Percentiles rank a stretch among this genome's conserved stretches.
Evolutionary conservation across 441 rosid species (phyloP).

Genomic region (Populus hybrid): DNA sequence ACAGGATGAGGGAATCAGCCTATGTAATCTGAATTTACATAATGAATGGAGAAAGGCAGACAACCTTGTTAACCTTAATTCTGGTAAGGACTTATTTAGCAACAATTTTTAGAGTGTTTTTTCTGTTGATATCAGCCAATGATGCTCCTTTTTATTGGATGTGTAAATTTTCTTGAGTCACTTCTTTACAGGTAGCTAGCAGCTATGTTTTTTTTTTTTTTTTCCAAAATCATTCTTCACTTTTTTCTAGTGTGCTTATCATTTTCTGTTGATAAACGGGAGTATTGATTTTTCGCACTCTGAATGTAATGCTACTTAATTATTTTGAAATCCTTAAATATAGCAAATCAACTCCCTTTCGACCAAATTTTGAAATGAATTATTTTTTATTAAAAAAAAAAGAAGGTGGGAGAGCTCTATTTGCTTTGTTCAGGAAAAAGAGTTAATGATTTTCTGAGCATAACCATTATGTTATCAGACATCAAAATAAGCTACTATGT

Average conservation of each 20-base stretch:
- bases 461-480: too few species aligned
- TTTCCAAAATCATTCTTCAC: not conserved
- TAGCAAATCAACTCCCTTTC: not conserved
- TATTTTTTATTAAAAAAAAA: not conserved
- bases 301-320: not conserved
- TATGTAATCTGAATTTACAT: conserved; percentile 19
- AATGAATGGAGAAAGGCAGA: conserved; percentile 19
- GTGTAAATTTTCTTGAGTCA: not conserved
- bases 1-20: conserved; percentile 19
- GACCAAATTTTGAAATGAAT: not conserved
- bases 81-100: conserved; percentile 23
- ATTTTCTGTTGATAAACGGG: not conserved
- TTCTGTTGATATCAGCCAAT: not conserved
- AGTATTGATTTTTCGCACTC: not conserved
- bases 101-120: not conserved
- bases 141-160: not conserved
- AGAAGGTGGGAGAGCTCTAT: too few species aligned
- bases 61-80: conserved; percentile 10
- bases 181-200: not conserved
- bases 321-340: not conserved
- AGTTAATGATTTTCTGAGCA: too few species aligned
- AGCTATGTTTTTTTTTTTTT: too few species aligned
- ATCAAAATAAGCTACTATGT: too few species aligned
- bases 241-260: not conserved
- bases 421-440: too few species aligned